Conservation (phyloP, 306 rosid genomes). For the Herpetospermum pedunculosum region DNA sequence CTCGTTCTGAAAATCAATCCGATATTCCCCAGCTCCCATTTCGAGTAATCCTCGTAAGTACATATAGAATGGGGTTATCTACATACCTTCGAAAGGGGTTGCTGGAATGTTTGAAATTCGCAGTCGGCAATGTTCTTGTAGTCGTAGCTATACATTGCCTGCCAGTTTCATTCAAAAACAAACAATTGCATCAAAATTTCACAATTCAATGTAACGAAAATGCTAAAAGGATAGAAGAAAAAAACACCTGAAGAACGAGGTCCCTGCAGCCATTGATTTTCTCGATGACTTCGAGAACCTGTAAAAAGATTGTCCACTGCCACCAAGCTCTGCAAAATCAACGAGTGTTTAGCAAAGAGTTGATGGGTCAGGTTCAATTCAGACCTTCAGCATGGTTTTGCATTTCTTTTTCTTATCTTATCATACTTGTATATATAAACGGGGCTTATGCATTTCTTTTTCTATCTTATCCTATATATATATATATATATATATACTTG, state of each 20-base stretch:
- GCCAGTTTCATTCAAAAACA: conserved; percentile 6
- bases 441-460: no score
- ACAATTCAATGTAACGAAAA: neutral
- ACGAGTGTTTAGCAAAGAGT: neutral
- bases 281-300: no score
- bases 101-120: conserved; percentile 28
- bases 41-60: neutral
- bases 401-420: no score
- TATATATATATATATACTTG: no score
- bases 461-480: no score
- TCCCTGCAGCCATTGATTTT: conserved; percentile 55
- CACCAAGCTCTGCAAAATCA: no score
- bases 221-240: neutral
- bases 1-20: neutral
- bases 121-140: conserved; percentile 33
- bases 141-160: conserved; percentile 37
- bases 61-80: neutral
- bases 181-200: no score
- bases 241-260: conserved; percentile 35
- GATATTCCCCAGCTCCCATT: neutral
- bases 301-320: no score
- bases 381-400: no score
- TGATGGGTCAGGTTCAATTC: neutral
- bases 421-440: no score
- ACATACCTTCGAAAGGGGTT: conserved; percentile 44